Conservation (phyloP, 2,329 filamentous ascomycete species). For the Spiromastix sp. region DNA sequence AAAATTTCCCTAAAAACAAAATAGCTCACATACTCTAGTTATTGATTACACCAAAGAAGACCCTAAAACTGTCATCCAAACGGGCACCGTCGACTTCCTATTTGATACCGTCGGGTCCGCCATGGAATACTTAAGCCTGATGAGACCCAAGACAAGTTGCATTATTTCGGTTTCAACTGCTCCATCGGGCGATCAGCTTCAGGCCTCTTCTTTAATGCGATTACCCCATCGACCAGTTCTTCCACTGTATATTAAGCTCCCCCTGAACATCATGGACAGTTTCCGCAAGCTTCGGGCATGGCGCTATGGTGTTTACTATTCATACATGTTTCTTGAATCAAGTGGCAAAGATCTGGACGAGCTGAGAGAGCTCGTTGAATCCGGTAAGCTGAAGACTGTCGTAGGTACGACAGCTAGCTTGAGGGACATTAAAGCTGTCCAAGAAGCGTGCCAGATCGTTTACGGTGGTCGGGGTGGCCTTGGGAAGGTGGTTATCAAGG, state of each 20-base stretch:
- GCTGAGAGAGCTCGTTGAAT: constrained; percentile 31
- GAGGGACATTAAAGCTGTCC: constrained; percentile 35
- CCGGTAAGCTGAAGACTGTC: constrained; percentile 35
- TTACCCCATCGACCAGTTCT: too few relatives aligned
- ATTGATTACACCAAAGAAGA: constrained; percentile 41
- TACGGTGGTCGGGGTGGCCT: constrained; percentile 33
- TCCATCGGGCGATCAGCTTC: constrained; percentile 27
- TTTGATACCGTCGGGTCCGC: constrained; percentile 38
- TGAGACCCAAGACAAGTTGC: constrained; percentile 27
- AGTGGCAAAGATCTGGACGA: constrained; percentile 34
- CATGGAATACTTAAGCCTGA: constrained; percentile 34
- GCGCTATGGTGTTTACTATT: constrained; percentile 37
- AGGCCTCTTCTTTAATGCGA: too few relatives aligned
- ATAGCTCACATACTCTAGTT: constrained; percentile 18
- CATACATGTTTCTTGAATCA: constrained; percentile 36
- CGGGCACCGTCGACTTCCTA: constrained; percentile 40
- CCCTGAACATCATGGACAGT: constrained; percentile 25
- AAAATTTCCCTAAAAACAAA: neutral
- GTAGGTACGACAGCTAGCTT: constrained; percentile 33
- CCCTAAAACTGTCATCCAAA: constrained; percentile 27
- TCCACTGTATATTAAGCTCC: too few relatives aligned
- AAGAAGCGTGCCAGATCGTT: constrained; percentile 32
- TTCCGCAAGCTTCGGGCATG: constrained; percentile 33
- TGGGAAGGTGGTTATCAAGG: constrained; percentile 34
- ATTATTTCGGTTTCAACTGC: constrained; percentile 27